A percentile compares a stretch with the other conserved stretches of the same genome.
phyloP scores from a whole-genome alignment of 1,284 basidiomycete genomes.

The Leccinum olivaceoglutinosum region DNA sequence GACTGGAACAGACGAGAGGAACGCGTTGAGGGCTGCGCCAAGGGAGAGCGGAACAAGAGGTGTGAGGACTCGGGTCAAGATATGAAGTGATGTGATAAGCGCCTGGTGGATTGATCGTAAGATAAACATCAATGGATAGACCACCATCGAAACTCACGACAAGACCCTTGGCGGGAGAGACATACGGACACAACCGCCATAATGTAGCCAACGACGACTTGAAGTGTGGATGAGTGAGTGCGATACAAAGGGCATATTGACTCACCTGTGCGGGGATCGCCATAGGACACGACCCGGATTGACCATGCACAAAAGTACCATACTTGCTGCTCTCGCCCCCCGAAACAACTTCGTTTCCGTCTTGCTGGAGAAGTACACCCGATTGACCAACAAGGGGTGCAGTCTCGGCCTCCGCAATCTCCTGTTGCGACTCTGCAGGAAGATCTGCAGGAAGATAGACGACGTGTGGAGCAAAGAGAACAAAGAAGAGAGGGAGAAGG shows the following conservation, averaged over 20 bases:
- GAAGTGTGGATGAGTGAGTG: background rate
- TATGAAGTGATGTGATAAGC: too few relatives aligned
- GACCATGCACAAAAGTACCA: conserved; percentile 48
- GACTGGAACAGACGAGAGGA: too few relatives aligned
- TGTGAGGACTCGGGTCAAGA: too few relatives aligned
- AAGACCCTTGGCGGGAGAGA: conserved; percentile 18
- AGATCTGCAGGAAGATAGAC: conserved; percentile 54
- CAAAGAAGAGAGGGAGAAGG: conserved; percentile 52
- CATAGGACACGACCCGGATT: conserved; percentile 1
- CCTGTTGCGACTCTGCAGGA: conserved; percentile 33
- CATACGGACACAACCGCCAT: conserved; percentile 17
- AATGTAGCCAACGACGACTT: conserved; percentile 18
- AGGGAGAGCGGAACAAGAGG: too few relatives aligned
- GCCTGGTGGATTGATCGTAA: too few relatives aligned
- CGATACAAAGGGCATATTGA: background rate
- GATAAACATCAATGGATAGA: too few relatives aligned
- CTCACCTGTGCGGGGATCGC: conserved; percentile 13
- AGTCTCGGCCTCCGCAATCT: conserved; percentile 17
- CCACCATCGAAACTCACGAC: too few relatives aligned
- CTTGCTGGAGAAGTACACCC: conserved; percentile 23
- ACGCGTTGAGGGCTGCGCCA: too few relatives aligned
- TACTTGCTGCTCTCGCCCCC: conserved; percentile 47
- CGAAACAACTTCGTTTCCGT: conserved; percentile 20
- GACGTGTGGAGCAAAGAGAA: conserved; percentile 54
- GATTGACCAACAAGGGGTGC: conserved; percentile 29